Evolutionary conservation across 768 basidiomycete genomes (phyloP).

Genomic region (Suillus occidentalis): DNA sequence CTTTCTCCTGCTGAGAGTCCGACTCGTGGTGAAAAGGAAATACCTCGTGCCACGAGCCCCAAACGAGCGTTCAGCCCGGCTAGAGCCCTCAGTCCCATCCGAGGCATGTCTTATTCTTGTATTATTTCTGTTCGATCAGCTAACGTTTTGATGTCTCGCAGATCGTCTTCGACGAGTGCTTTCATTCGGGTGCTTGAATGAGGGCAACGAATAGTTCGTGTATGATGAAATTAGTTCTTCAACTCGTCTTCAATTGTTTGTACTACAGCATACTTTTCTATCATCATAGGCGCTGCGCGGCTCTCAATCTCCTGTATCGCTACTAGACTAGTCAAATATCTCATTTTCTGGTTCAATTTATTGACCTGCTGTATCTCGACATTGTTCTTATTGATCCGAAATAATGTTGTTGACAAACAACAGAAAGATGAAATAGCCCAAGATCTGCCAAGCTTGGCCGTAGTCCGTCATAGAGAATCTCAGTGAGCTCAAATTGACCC

Average conservation of each 20-base stretch:
- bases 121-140: slow-evolving; percentile 9
- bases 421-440: not conserved
- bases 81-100: slow-evolving; percentile 30
- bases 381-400: not conserved
- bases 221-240: not conserved
- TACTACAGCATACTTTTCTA: not conserved
- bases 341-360: not conserved
- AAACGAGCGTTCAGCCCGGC: slow-evolving; percentile 24
- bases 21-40: slow-evolving; percentile 6
- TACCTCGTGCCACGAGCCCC: slow-evolving; percentile 14
- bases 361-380: not conserved
- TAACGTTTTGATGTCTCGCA: slow-evolving; percentile 10
- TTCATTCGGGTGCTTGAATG: slow-evolving; percentile 17
- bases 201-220: not conserved
- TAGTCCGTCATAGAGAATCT: not conserved
- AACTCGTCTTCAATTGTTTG: not conserved
- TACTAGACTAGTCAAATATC: not conserved
- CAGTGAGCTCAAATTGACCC: not conserved
- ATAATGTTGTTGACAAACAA: not conserved
- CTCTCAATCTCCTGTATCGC: no score
- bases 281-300: not conserved
- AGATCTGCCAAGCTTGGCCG: not conserved
- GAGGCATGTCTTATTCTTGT: slow-evolving; percentile 27
- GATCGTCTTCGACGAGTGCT: slow-evolving; percentile 31
- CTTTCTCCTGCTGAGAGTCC: not conserved